Base-by-base conservation (phyloP, 73 alveolate species). In the Paramecium bursaria region DNA sequence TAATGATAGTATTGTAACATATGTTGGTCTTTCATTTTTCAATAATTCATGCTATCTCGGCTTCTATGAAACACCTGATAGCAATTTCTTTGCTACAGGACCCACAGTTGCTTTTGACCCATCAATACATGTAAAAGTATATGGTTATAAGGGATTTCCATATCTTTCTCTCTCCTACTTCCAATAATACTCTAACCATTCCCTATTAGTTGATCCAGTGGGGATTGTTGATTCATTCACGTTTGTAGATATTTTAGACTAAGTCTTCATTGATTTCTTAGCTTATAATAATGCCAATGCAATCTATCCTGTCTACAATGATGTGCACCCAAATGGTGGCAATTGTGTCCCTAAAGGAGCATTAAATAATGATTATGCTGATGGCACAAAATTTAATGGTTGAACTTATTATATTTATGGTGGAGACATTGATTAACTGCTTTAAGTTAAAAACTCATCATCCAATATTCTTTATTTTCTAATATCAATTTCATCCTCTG, bases 31-130 rank as follows among this genome's bases (percentile, higher is more conserved):
- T 49, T 96, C 97, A 13, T 85, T 86, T 48, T 95, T 90, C n/a
- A 97, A 90, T 67, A 88, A 86, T 73, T 86, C 95, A 79, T 97
- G 99, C 48, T 96, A 99, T 92, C 99, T 93, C 31, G 99, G 98
- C 74, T 96, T 97, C 15, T 76, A 73, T 46, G 91, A 86, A 26
- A 57, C 73, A 35, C 91, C 85, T 19, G 90, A 77, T 52, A 90
- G 91, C 31, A 87, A 44, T 77, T 91, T 95, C 73, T 92, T 88
- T 46, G 96, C 80, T 23, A 97, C 96, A 5, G 99, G 99, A 39
- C 98, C 99, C 3, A 97, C 99, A 42, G 96, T 89, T 54, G 98
- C 93, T 50, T 90, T 92, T 31, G 97, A 88, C 27, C 97, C 97
- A 77, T 95, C 98, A 48, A 92, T 91, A 44, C 93, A 90, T 17